Evolutionary conservation across 2,329 filamentous ascomycete species (phyloP).

Genomic region (Elsinoe ampelina): DNA sequence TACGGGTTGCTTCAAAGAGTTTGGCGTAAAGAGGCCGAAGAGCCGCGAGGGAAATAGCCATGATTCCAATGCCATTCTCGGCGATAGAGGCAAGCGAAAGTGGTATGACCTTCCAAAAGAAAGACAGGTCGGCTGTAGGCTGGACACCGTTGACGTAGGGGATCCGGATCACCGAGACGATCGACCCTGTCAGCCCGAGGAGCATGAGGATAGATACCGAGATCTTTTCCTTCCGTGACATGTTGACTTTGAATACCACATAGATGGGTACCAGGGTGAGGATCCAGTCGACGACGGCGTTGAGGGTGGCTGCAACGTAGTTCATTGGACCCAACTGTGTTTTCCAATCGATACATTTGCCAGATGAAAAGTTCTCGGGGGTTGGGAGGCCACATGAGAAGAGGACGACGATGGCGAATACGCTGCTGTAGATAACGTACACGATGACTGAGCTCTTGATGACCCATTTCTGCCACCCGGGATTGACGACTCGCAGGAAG

Average conservation of each 20-base stretch:
- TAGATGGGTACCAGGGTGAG: slow-evolving; percentile 11
- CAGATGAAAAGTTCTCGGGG: slow-evolving; percentile 1
- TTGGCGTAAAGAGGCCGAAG: slow-evolving; percentile 11
- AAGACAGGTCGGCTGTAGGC: slow-evolving; percentile 1
- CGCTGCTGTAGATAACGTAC: slow-evolving; percentile 12
- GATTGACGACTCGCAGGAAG: slow-evolving; percentile 15
- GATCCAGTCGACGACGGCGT: slow-evolving; percentile 14
- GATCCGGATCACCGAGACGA: slow-evolving; percentile 16
- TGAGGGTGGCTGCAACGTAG: slow-evolving; percentile 13
- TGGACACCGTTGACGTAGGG: slow-evolving; percentile 12
- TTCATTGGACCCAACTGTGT: slow-evolving; percentile 10
- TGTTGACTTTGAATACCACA: slow-evolving; percentile 14
- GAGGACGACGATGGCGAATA: slow-evolving; percentile 14
- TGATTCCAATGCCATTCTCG: slow-evolving; percentile 15
- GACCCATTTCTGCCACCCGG: slow-evolving; percentile 14
- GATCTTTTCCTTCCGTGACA: slow-evolving; percentile 13
- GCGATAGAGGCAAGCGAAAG: slow-evolving; percentile 13
- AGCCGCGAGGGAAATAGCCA: slow-evolving; percentile 13
- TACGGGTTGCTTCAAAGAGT: neutral
- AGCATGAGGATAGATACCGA: slow-evolving; percentile 12
- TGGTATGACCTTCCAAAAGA: slow-evolving; percentile 11
- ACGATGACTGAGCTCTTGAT: slow-evolving; percentile 12
- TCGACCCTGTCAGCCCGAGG: slow-evolving; percentile 12
- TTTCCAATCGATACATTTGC: slow-evolving; percentile 15
- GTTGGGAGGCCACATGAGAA: slow-evolving; percentile 14